Conservation (phyloP, 176 grass and related monocot genomes). For the Hyparrhenia diplandra region DNA sequence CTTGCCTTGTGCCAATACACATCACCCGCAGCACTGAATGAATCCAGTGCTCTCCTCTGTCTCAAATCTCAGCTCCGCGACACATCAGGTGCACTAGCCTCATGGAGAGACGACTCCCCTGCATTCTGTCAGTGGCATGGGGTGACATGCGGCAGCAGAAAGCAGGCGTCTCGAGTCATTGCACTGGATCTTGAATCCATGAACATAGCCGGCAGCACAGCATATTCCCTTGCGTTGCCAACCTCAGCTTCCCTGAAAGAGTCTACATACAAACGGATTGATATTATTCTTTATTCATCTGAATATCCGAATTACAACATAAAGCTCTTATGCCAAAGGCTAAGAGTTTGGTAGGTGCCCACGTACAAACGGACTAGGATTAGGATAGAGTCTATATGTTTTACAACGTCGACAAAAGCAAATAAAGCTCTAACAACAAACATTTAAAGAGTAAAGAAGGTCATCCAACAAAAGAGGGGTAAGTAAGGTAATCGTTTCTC, state of each 20-base stretch:
- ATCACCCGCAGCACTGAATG: background rate
- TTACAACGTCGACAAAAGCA: no score
- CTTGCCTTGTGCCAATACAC: background rate
- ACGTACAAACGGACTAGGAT: no score
- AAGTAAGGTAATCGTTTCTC: no score
- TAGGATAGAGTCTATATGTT: no score
- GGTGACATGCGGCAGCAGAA: background rate
- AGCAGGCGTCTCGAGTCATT: background rate
- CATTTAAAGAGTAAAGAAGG: no score
- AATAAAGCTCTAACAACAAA: no score
- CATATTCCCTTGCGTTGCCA: background rate
- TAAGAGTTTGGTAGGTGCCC: no score
- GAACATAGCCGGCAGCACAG: background rate
- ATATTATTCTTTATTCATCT: no score
- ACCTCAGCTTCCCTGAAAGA: background rate
- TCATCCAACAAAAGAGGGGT: no score
- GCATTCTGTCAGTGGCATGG: slow-evolving; percentile 26
- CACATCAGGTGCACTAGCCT: background rate
- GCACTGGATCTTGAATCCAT: background rate
- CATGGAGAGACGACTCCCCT: background rate
- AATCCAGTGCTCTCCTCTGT: background rate
- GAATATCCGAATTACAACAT: no score
- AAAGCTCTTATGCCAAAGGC: no score
- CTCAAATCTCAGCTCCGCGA: background rate
- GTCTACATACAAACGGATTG: no score